These are phyloP conservation scores for Eragrostis tef DNA, from an alignment of 202 grass and related monocot species.

Conservation along the genomic window DNA sequence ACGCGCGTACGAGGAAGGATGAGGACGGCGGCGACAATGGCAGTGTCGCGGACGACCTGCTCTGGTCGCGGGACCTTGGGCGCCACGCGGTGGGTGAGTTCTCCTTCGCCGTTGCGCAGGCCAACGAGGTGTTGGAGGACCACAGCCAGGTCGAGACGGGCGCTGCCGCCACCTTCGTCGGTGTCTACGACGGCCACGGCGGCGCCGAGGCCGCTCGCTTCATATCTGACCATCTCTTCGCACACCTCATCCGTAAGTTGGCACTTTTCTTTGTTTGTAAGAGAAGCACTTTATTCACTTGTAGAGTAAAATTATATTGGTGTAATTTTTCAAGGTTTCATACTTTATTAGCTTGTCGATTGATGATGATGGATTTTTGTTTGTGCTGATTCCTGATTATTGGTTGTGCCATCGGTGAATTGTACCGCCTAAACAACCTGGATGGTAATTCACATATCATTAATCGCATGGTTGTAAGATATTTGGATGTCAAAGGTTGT, in stretches of 20 bases:
- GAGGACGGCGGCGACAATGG: conserved; percentile 50
- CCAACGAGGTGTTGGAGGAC: conserved; percentile 69
- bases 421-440: background rate
- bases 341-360: background rate
- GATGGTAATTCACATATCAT: background rate
- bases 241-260: conserved; percentile 60
- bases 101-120: conserved; percentile 67
- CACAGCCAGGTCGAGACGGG: conserved; percentile 69
- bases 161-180: conserved; percentile 56
- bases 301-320: background rate
- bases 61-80: conserved; percentile 69
- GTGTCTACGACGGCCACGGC: conserved; percentile 79
- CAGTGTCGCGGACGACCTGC: conserved; percentile 54
- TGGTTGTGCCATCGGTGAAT: background rate
- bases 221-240: conserved; percentile 65
- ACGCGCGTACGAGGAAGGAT: conserved; percentile 79
- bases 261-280: background rate
- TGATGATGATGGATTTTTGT: background rate
- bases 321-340: background rate
- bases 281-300: background rate
- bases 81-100: conserved; percentile 61
- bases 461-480: background rate
- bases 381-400: background rate
- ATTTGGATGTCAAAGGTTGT: background rate
- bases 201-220: conserved; percentile 58